These are phyloP conservation scores for Miamiensis avidus DNA, from an alignment of 169 alveolate species.

Conservation along the genomic window DNA sequence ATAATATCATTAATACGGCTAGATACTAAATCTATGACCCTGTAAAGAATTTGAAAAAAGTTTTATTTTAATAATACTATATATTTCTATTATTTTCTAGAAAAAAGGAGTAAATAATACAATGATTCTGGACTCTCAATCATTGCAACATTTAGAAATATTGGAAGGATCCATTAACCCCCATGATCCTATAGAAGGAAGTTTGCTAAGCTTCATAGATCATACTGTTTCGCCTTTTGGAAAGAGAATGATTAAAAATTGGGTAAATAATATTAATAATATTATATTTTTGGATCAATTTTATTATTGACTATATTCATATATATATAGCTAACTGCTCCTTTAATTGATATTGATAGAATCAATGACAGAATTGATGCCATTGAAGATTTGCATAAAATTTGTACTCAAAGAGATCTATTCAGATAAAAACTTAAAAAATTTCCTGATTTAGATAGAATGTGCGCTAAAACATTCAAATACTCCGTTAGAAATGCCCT, in stretches of 20 bases:
- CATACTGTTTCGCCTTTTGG: slow-evolving; percentile 95
- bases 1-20: slow-evolving; percentile 60
- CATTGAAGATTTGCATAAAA: slow-evolving; percentile 87
- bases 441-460: slow-evolving; percentile 58
- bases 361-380: slow-evolving; percentile 91
- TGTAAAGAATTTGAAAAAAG: slow-evolving; percentile 30
- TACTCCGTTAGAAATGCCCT: slow-evolving; percentile 25
- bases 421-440: slow-evolving; percentile 51
- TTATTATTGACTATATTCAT: neutral
- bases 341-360: slow-evolving; percentile 83
- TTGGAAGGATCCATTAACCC: slow-evolving; percentile 54
- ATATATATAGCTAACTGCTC: slow-evolving; percentile 67
- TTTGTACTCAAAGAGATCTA: slow-evolving; percentile 62
- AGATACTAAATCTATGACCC: slow-evolving; percentile 40
- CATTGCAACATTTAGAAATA: slow-evolving; percentile 79
- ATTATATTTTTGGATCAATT: no score
- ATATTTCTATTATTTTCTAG: slow-evolving; percentile 35
- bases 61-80: slow-evolving; percentile 39
- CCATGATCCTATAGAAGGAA: slow-evolving; percentile 61
- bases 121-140: slow-evolving; percentile 82
- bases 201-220: slow-evolving; percentile 87
- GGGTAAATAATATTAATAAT: slow-evolving; percentile 78
- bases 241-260: slow-evolving; percentile 91
- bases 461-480: slow-evolving; percentile 42
- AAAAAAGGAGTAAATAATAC: neutral